Evolutionary conservation across 2,329 filamentous ascomycete genomes (phyloP), one percentile per base, ranked within the genome.

Genomic region (Venturia carpophila): DNA sequence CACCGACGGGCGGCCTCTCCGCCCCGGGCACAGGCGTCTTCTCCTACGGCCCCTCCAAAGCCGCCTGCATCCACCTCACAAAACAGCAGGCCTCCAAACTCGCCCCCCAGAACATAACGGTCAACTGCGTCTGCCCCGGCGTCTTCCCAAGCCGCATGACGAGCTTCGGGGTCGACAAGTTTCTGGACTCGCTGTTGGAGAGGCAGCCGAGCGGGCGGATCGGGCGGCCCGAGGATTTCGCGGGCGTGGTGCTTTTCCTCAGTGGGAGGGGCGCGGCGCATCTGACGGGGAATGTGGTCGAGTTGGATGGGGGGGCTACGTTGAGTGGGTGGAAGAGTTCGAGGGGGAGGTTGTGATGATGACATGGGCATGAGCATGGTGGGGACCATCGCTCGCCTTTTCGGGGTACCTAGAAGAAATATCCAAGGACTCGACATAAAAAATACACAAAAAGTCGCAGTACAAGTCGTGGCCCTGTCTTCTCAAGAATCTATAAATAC

Each of bases 101-200:
- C 60, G 80, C 80, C 15, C 77, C 76, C 39, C 76, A 80, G 66
- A 80, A 83, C 67, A 81, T 83, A 69, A 82, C 79, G 77, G 81
- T 77, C 67, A 81, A 79, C 63, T 73, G 73, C 45, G 73, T 78
- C 60, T 78, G 76, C 67, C 76, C 74, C 0, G 77, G 77, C n/a
- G 75, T 78, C 17, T 83, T 83, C 68, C 76, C 81, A 56, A 80
- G 78, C 39, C 80, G 81, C 60, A 83, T 83, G 81, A 83, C 82
- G 68, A 78, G 76, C n/a, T 81, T 79, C 41, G 82, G 81, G 0
- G 73, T 85, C 58, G 72, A 80, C 41, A 77, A 79, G 64, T 82
- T 78, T 64, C 76, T 77, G 62, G 80, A 83, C 49, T 74, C 75
- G 1, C 75, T 85, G 24, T 76, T 79, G 55, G 68, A 73, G 0